Evolutionary conservation across 2,329 filamentous ascomycete genomes (phyloP), one percentile per base, ranked within the genome.

Genomic region (Colletotrichum noveboracense): DNA sequence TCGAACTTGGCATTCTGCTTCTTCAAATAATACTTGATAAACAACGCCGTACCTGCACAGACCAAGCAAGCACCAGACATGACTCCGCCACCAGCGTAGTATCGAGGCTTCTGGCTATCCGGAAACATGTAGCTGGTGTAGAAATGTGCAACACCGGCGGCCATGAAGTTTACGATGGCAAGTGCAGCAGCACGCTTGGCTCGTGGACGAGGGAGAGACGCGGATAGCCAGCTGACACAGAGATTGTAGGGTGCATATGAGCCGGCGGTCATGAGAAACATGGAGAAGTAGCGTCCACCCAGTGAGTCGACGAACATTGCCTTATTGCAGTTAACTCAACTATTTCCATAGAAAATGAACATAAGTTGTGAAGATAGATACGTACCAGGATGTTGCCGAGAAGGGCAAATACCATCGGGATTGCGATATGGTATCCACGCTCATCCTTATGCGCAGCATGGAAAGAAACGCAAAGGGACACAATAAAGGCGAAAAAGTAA

Each of bases 381-480:
- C 34, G 2, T 60, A 71, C 69, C 30, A 71, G 13, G 8, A 71
- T 36, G 30, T 71, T 71, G 1, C 67, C 77, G 62, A 64, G 60
- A 91, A 84, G 48, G 85, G 88, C 13, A 92, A 71, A 71, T 16
- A 71, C 43, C 69, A 71, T 85, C 0, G 91, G 91, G 0, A 90
- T 77, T 0, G 87, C 86, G 68, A 93, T 88, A 79, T 93, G 92
- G 76, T 88, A 87, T 79, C 91, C 92, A 13, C 91, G 87, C 78
- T 93, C 91, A n/a, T 89, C 89, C 0, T 88, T 91, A 6, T 87
- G 87, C 77, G 93, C 92, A 3, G 91, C 90, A 77, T 92, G 89
- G 87, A 90, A 91, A 16, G 91, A 89, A 38, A 93, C 92, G 8
- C 86, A 76, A 75, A 91, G 90, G 0, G 91, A 88, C 2, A 88